A percentile compares a stretch with the other conserved stretches of the same genome.
Conservation (phyloP, 768 basidiomycete genomes). For the Roridomyces roridus region DNA sequence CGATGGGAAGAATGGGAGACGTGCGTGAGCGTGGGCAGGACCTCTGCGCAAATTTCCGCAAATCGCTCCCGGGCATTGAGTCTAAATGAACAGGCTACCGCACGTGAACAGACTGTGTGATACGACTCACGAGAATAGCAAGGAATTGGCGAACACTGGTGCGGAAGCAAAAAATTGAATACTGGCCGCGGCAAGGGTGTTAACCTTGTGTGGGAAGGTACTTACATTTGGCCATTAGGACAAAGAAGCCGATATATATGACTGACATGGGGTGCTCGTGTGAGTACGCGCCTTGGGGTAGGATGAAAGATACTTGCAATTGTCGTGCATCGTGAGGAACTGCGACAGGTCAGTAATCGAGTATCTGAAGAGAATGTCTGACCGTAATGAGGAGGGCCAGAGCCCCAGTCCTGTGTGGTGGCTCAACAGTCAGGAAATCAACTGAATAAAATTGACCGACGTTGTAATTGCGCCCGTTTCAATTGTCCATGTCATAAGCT, state of each 20-base stretch:
- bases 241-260: neutral
- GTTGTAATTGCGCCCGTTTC: slow-evolving; percentile 13
- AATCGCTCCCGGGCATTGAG: no score
- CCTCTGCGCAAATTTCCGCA: no score
- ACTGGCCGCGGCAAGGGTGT: no score
- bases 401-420: neutral
- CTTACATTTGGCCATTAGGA: slow-evolving; percentile 8
- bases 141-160: no score
- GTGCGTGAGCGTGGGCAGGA: no score
- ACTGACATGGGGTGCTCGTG: neutral
- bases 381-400: neutral
- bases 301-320: neutral
- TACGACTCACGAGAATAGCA: no score
- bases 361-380: neutral
- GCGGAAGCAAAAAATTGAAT: no score
- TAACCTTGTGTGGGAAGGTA: no score
- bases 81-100: no score
- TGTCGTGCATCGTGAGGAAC: slow-evolving; percentile 10
- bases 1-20: no score
- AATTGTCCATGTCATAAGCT: slow-evolving; percentile 13
- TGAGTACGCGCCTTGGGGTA: no score
- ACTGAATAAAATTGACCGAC: neutral
- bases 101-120: no score
- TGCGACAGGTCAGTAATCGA: neutral
- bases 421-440: neutral